phyloP scores from a whole-genome alignment of 2,329 filamentous ascomycete genomes.

The Aspergillus amoenus region DNA sequence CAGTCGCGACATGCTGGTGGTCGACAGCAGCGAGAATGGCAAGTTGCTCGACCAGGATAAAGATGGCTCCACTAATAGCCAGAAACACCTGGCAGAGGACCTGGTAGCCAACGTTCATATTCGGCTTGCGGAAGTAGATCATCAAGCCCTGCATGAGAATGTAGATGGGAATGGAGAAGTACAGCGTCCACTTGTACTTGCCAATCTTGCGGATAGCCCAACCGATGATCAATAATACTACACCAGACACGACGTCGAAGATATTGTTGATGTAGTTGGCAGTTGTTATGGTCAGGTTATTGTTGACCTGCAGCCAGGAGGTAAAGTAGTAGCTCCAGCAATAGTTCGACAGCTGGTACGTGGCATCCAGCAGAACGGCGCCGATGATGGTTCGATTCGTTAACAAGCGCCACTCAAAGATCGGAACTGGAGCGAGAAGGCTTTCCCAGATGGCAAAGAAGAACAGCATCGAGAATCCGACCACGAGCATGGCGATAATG shows the following conservation, averaged over 20 bases:
- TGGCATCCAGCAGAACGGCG: conserved; percentile 26
- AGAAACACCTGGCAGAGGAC: conserved; percentile 62
- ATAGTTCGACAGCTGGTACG: conserved; percentile 22
- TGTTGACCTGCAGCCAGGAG: conserved; percentile 23
- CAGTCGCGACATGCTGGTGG: conserved; percentile 57
- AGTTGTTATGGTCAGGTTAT: conserved; percentile 27
- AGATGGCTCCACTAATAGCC: conserved; percentile 54
- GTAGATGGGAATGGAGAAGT: conserved; percentile 54
- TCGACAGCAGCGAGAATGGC: conserved; percentile 54
- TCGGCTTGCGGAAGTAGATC: conserved; percentile 54
- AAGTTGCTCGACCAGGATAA: conserved; percentile 56
- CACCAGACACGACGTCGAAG: conserved; percentile 55
- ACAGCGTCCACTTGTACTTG: conserved; percentile 55
- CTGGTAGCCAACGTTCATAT: conserved; percentile 53
- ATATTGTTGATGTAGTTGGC: conserved; percentile 48
- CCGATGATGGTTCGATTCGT: conserved; percentile 21
- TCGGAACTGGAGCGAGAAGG: conserved; percentile 52
- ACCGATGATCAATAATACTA: conserved; percentile 56
- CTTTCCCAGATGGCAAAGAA: conserved; percentile 55
- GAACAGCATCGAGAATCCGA: conserved; percentile 55
- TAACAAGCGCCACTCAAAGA: conserved; percentile 55
- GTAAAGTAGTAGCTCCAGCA: conserved; percentile 23
- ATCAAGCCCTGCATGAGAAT: conserved; percentile 56
- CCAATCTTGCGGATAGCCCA: conserved; percentile 51
- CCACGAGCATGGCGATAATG: conserved; percentile 52